phyloP scores from a whole-genome alignment of 257 asterid genomes.

The Nicotiana obtusifolia region DNA sequence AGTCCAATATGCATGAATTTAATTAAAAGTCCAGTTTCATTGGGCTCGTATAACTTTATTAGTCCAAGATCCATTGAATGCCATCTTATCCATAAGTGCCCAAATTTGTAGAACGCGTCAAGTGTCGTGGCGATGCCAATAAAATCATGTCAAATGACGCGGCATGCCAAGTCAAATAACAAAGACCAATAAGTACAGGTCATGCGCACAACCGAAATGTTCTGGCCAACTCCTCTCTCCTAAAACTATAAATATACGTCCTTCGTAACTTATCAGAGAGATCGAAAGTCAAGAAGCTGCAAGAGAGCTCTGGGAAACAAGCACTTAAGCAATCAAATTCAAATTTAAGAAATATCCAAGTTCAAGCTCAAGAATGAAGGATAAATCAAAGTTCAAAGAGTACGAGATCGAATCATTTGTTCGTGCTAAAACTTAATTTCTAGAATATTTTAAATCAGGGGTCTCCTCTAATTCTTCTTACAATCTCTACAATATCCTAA shows the following conservation, averaged over 20 bases:
- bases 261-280: not conserved
- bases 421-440: not conserved
- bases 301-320: not conserved
- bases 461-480: too few species aligned
- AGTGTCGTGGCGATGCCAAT: not conserved
- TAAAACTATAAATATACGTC: not conserved
- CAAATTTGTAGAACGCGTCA: not conserved
- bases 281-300: not conserved
- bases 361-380: not conserved
- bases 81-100: not conserved
- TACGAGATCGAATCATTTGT: not conserved
- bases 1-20: too few species aligned
- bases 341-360: not conserved
- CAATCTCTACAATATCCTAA: not conserved
- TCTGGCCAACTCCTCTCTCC: not conserved
- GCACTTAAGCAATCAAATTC: not conserved
- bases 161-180: too few species aligned
- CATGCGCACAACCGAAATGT: not conserved
- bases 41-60: not conserved
- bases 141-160: not conserved
- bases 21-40: too few species aligned
- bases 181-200: not conserved
- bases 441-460: too few species aligned
- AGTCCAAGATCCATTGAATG: not conserved
- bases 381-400: not conserved